Evolutionary conservation across 495 filamentous ascomycete genomes (phyloP).

Genomic region (Bacidia rubella): DNA sequence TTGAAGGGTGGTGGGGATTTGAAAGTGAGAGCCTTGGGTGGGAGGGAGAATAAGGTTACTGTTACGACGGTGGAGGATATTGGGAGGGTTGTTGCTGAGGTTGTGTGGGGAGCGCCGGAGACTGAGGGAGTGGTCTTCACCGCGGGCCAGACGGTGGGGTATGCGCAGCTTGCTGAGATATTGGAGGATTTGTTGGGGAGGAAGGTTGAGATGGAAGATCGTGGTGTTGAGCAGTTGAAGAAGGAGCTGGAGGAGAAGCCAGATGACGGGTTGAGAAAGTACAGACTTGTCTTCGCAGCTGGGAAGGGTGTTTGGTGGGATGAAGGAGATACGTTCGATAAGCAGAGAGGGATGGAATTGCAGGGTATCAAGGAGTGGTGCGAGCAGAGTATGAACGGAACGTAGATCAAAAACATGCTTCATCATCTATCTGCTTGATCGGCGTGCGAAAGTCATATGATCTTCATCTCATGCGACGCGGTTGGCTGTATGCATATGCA

Average conservation of each 20-base stretch:
- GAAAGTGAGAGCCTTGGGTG: slow-evolving; percentile 37
- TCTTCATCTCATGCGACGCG: too few species aligned
- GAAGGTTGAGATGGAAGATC: slow-evolving; percentile 32
- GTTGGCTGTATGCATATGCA: too few species aligned
- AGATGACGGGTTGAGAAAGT: slow-evolving; percentile 39
- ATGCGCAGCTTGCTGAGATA: slow-evolving; percentile 35
- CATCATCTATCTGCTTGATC: too few species aligned
- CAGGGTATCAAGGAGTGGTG: slow-evolving; percentile 30
- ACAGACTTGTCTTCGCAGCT: slow-evolving; percentile 44
- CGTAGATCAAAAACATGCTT: too few species aligned
- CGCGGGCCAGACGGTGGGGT: slow-evolving; percentile 46
- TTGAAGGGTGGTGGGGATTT: slow-evolving; percentile 1
- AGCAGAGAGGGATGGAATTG: slow-evolving; percentile 28
- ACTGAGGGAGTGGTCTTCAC: slow-evolving; percentile 32
- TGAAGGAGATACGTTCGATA: slow-evolving; percentile 33
- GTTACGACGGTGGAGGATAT: slow-evolving; percentile 46
- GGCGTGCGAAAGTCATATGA: too few species aligned
- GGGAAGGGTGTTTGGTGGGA: slow-evolving; percentile 47
- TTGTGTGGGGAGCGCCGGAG: slow-evolving; percentile 25
- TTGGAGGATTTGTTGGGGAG: slow-evolving; percentile 30
- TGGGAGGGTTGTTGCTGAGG: slow-evolving; percentile 39
- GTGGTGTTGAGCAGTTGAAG: slow-evolving; percentile 26
- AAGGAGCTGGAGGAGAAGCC: slow-evolving; percentile 32
- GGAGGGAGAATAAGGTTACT: slow-evolving; percentile 42
- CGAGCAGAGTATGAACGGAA: background rate